These are phyloP conservation scores for Rostrohypoxylon terebratum DNA, from an alignment of 495 filamentous ascomycete genomes.

Conservation along the genomic window DNA sequence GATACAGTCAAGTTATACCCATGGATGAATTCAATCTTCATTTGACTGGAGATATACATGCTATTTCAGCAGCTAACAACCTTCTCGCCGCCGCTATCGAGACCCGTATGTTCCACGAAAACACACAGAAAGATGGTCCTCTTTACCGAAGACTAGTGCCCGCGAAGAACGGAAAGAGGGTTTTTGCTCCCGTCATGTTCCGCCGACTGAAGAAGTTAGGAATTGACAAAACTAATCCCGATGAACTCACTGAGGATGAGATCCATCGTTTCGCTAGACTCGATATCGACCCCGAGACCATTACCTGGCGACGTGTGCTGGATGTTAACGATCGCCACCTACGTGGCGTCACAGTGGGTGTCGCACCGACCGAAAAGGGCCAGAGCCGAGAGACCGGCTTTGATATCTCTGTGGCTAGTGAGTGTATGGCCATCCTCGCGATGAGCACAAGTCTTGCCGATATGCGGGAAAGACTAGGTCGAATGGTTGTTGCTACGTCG, in stretches of 20 bases:
- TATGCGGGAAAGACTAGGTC: conserved; percentile 92
- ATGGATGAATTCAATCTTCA: conserved; percentile 99
- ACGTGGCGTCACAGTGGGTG: conserved; percentile 86
- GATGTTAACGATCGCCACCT: conserved; percentile 98
- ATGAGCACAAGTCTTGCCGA: conserved; percentile 88
- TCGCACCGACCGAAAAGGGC: conserved; percentile 90
- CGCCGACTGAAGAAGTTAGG: conserved; percentile 92
- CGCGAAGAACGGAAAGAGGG: conserved; percentile 85
- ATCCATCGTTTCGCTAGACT: conserved; percentile 87
- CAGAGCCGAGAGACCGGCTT: conserved; percentile 87
- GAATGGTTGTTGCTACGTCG: conserved; percentile 96
- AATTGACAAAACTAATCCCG: conserved; percentile 92
- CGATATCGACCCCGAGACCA: conserved; percentile 95
- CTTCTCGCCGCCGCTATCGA: conserved; percentile 98
- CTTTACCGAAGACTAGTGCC: conserved; percentile 92
- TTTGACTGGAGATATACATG: conserved; percentile 97
- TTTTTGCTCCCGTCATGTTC: conserved; percentile 91
- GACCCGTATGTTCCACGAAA: conserved; percentile 97
- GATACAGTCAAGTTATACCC: conserved; percentile 98
- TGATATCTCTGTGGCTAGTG: conserved; percentile 96
- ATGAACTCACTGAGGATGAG: conserved; percentile 90
- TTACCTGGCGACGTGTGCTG: conserved; percentile 95
- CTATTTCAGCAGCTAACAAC: conserved; percentile 97
- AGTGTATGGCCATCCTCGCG: conserved; percentile 98
- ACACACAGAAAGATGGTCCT: conserved; percentile 89